Base-by-base conservation (phyloP, 352 stramenopile species). In the Phytophthora fragariae region DNA sequence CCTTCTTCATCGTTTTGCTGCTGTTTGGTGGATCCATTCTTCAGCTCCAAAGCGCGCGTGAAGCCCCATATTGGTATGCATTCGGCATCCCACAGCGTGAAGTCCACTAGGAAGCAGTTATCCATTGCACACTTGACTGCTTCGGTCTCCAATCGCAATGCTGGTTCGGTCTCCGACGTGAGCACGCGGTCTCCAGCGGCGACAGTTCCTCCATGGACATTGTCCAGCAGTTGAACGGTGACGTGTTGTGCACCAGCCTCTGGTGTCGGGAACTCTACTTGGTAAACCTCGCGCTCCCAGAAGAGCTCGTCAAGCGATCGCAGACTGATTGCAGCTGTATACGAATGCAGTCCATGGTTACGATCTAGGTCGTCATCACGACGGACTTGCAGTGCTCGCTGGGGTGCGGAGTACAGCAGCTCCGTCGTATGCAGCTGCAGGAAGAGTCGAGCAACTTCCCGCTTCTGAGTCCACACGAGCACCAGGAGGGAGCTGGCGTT, bases 261-360 rank as follows among this genome's bases (percentile, higher is more conserved):
- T 9, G 69, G 52, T 17, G 39, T 31, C 24, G 68, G 47, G 15
- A 88, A 83, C 55, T 78, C 77, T 17, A 88, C 59, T 19, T 79
- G 73, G 44, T 83, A 92, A 31, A 78, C 77, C 62, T 92, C 85
- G 17, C 57, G 76, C 54, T 91, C 83, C 83, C 81, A 92, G 15
- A 84, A 68, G 33, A 86, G 75, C 19, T 67, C 65, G 15, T 83
- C 68, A 1, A 87, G 72, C 10, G 79, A 78, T 2, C 83, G 77
- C 19, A 92, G 62, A 59, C 79, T 85, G 21, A 90, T 49, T 0
- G 85, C 83, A 27, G 75, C 70, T 10, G 80, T 86, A 55, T 81
- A 90, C 9, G 81, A 85, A 15, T 88, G 80, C 5, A 90, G 58
- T 0, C 83, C 83, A 49, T 89, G 74, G 3, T 21, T 31, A 10